Base-by-base conservation (phyloP, 306 rosid genomes). In the Cucurbita ficifolia region DNA sequence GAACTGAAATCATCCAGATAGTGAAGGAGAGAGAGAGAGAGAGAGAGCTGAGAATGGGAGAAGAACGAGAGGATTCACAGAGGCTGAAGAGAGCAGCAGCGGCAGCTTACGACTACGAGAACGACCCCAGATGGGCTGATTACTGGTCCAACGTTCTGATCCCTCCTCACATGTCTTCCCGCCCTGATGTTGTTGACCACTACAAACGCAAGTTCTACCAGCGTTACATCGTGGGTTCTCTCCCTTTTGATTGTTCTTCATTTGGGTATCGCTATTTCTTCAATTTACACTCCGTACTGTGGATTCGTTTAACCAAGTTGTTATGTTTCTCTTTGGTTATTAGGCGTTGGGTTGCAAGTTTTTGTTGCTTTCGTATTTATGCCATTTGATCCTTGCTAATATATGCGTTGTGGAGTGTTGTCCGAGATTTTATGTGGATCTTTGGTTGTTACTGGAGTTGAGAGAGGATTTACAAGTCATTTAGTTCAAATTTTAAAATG, bases 71-170 rank as follows among this genome's bases (percentile, higher is more conserved):
- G 22, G 95, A 86, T 80, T 84, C 96, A 0, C 99, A 91, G 84
- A 80, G 72, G 80, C 38, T 85, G 82, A 95, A 91, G 96, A 81
- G 77, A 57, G 65, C 77, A 1, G 99, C 97, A 73, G 97, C 97
- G 62, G 86, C 88, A 24, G 85, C 97, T 0, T 91, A 86, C 76
- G 97, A 91, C 76, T 95, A 95, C 84, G 99, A 95, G 29, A 83
- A 81, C 80, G 99, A 95, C 70, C 70, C 90, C 0, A 82, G 89
- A 77, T 95, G 97, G 99, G 86, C 87, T 17, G 96, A 86, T 54
- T 95, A 95, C 81, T 95, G 96, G 97, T 77, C 87, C 79, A 95
- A 95, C 80, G 80, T 95, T 76, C 96, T 95, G 85, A 87, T 95
- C 72, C 99, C 99, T 80, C 93, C 96, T 10, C 79, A 82, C 58